Evolutionary conservation across 768 basidiomycete genomes (phyloP), one percentile per base, ranked within the genome.

Genomic region (Serendipita sp.): DNA sequence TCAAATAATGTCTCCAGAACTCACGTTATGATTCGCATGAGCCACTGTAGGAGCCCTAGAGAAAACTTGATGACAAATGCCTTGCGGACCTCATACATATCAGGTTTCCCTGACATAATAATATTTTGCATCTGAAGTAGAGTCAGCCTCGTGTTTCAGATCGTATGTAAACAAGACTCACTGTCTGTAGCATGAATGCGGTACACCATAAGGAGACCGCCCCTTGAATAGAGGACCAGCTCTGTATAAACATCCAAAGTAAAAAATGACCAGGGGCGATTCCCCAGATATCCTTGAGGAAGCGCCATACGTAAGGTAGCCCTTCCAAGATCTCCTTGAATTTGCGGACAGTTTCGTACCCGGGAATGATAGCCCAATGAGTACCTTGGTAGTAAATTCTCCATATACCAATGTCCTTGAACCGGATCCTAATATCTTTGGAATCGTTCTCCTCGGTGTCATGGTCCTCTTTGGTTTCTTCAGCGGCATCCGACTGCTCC

Each of bases 401-500:
- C 53, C 53, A 58, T 22, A 58, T 31, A 26, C 24, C 53, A 33
- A 58, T 58, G 28, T 58, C 53, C 31, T n/a, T 58, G 9, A n/a
- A 20, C 17, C 24, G 13, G n/a, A 58, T 58, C 53, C 11, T 22
- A 1, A 28, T 58, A n/a, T 58, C 17, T n/a, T 48, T 28, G 26
- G n/a, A 48, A n/a, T 48, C 20, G 20, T 28, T n/a, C 7, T 48
- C 30, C 11, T 58, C 31, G 11, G 17, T 22, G 31, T 28, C n/a
- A n/a, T n/a, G n/a, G n/a, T n/a, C 53, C 13, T 58, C 31, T 58
- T 58, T 33, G 53, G 9, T 31, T 24, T 58, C 53, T 58, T 58
- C 31, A 5, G 13, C 17, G 53, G 53, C 5, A 7, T n/a, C 45
- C n/a, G 20, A 22, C 17, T n/a, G 7, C n/a, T 50, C 20, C 45